Evolutionary conservation across 768 basidiomycete species (phyloP).

Genomic region (Mrakia gelida): DNA sequence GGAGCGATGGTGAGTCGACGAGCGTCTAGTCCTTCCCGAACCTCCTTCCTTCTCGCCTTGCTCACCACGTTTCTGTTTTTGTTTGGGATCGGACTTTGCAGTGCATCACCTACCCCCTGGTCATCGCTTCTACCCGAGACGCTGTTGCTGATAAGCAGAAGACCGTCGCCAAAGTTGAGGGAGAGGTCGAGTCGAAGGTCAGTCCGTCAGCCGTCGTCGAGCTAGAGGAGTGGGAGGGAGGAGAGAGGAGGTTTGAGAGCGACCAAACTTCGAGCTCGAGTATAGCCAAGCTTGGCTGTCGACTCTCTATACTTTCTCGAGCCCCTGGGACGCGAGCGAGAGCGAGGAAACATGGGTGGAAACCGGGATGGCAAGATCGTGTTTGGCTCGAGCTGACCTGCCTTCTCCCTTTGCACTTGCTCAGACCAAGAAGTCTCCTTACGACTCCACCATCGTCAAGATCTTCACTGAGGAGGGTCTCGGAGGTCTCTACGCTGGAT

Average conservation of each 20-base stretch:
- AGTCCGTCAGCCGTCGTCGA: constrained; percentile 27
- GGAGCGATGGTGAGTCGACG: constrained; percentile 70
- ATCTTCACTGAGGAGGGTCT: constrained; percentile 80
- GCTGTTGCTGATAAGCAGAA: constrained; percentile 76
- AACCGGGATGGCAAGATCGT: not conserved
- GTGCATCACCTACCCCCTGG: constrained; percentile 60
- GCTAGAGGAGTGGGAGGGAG: not conserved
- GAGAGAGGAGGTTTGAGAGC: not conserved
- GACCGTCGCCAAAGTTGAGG: constrained; percentile 1
- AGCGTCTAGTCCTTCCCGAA: not conserved
- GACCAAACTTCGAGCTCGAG: not conserved
- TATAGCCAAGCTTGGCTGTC: too few relatives aligned
- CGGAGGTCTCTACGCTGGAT: constrained; percentile 76
- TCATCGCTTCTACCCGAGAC: constrained; percentile 86
- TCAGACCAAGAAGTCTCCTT: constrained; percentile 50
- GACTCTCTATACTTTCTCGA: too few relatives aligned
- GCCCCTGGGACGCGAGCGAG: too few relatives aligned
- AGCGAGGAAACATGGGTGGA: not conserved
- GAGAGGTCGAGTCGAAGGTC: constrained; percentile 58
- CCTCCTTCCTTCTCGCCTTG: not conserved
- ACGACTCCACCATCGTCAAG: constrained; percentile 47
- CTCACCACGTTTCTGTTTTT: not conserved
- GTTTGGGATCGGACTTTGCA: constrained; percentile 25
- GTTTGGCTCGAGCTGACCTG: constrained; percentile 8
- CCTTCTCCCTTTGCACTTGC: constrained; percentile 48